Evolutionary conservation across 257 asterid species (phyloP).

Genomic region (Solanum sitiens): DNA sequence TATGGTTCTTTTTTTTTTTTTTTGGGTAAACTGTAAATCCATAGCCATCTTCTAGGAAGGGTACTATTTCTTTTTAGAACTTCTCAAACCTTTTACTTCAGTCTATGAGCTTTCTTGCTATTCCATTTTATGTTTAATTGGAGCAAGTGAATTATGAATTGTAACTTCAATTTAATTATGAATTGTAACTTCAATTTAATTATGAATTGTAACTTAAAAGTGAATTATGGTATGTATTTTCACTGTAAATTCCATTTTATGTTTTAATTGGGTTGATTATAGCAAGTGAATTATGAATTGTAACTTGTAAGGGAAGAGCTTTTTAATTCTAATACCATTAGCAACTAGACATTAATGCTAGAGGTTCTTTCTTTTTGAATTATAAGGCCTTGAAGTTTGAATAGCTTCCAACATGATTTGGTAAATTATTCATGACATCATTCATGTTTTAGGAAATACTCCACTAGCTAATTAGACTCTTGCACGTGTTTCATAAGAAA

Average conservation of each 20-base stretch:
- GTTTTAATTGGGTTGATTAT: neutral
- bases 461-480: neutral
- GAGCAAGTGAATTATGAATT: too few relatives aligned
- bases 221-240: too few relatives aligned
- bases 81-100: too few relatives aligned
- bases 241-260: too few relatives aligned
- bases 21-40: neutral
- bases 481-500: neutral
- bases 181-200: too few relatives aligned
- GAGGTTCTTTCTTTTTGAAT: neutral
- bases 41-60: neutral
- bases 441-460: neutral
- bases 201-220: too few relatives aligned
- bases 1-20: neutral
- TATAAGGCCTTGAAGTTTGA: neutral
- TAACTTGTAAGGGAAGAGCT: neutral
- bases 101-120: neutral
- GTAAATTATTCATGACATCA: neutral
- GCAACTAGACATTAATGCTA: neutral
- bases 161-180: too few relatives aligned
- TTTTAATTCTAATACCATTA: neutral
- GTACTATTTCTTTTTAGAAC: neutral
- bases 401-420: neutral
- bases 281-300: neutral
- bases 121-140: too few relatives aligned